These are phyloP conservation scores for Solanum pinnatisectum DNA, from an alignment of 257 asterid genomes.

Conservation along the genomic window DNA sequence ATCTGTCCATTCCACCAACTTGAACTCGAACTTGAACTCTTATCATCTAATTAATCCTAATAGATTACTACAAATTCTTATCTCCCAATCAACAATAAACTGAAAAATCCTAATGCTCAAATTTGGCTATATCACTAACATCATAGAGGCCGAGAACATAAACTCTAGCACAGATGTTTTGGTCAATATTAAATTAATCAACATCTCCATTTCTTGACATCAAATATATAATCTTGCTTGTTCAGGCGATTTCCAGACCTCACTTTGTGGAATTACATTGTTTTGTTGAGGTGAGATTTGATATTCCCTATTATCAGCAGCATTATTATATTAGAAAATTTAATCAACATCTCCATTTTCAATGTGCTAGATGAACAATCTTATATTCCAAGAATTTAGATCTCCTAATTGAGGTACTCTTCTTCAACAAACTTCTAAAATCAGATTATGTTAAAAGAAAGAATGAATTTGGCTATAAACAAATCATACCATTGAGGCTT, in stretches of 20 bases:
- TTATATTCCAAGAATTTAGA: background rate
- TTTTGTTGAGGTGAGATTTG: background rate
- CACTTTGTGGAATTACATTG: background rate
- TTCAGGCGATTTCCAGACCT: background rate
- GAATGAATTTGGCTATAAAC: background rate
- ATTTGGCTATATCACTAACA: background rate
- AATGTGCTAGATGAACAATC: background rate
- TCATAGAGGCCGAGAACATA: background rate
- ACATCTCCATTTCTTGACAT: background rate
- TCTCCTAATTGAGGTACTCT: background rate
- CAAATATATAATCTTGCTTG: background rate
- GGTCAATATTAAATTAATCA: background rate
- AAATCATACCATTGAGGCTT: background rate
- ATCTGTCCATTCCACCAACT: background rate
- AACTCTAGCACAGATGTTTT: background rate
- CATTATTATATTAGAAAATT: background rate
- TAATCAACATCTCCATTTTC: background rate
- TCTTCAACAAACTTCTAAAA: background rate
- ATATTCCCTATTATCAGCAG: background rate
- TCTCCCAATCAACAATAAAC: background rate
- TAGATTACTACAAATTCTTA: background rate
- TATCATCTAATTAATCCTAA: background rate
- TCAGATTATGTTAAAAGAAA: background rate
- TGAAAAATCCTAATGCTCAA: background rate
- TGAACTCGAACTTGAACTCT: background rate